Conservation (phyloP, 2,329 filamentous ascomycete species). For the Karstenula rhodostoma region DNA sequence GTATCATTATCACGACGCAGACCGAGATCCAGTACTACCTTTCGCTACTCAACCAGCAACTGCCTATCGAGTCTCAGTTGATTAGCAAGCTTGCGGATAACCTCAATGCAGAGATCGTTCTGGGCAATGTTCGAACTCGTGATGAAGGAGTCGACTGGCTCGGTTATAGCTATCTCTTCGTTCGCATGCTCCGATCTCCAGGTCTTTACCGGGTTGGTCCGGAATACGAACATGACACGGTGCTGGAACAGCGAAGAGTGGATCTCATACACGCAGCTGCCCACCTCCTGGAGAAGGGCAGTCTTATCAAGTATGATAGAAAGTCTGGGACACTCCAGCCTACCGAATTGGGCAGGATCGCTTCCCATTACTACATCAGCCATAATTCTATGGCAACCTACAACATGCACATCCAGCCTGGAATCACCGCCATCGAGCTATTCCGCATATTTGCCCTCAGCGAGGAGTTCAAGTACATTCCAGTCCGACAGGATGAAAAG, state of each 20-base stretch:
- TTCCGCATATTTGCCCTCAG: conserved; percentile 97
- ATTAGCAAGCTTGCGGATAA: conserved; percentile 94
- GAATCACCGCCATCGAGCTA: conserved; percentile 90
- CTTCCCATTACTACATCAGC: conserved; percentile 98
- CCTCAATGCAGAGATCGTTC: conserved; percentile 92
- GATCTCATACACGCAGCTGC: conserved; percentile 96
- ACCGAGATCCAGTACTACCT: conserved; percentile 96
- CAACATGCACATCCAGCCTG: conserved; percentile 92
- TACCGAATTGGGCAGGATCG: conserved; percentile 93
- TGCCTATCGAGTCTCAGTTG: conserved; percentile 97
- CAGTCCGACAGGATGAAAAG: conserved; percentile 96
- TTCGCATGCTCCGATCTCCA: conserved; percentile 95
- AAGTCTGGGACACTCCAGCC: conserved; percentile 87
- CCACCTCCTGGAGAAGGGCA: conserved; percentile 83
- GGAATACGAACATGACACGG: conserved; percentile 92
- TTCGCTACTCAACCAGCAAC: conserved; percentile 93
- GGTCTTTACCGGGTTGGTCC: conserved; percentile 94
- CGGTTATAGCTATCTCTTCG: conserved; percentile 96
- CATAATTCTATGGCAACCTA: conserved; percentile 97
- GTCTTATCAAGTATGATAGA: conserved; percentile 93
- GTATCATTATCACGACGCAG: conserved; percentile 98
- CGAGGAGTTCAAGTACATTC: conserved; percentile 98
- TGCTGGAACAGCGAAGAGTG: conserved; percentile 95
- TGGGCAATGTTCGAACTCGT: conserved; percentile 88
- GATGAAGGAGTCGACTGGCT: conserved; percentile 99